Conservation (phyloP, 2,329 filamentous ascomycete genomes). For the Penicillium sclerotiorum region DNA sequence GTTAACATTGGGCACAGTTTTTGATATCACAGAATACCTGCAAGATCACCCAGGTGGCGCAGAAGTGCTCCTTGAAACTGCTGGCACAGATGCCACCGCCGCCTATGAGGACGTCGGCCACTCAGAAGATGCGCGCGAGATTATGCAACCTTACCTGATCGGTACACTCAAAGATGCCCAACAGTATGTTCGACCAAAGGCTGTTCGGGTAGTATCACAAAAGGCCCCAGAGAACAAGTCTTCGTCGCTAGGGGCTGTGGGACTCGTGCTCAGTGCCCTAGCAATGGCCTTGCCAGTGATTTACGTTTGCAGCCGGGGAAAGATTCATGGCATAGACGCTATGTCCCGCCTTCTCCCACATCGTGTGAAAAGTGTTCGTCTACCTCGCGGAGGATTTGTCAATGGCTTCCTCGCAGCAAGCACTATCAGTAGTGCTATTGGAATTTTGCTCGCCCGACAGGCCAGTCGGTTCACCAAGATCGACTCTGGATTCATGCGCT, state of each 20-base stretch:
- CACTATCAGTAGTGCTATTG: slow-evolving; percentile 17
- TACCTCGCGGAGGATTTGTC: too few relatives aligned
- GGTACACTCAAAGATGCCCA: slow-evolving; percentile 28
- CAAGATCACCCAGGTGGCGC: slow-evolving; percentile 59
- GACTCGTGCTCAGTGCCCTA: too few relatives aligned
- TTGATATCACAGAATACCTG: slow-evolving; percentile 61
- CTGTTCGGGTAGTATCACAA: slow-evolving; percentile 26
- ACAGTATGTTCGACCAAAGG: slow-evolving; percentile 17
- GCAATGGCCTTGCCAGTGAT: too few relatives aligned
- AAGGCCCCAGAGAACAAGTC: slow-evolving; percentile 11
- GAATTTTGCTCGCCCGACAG: slow-evolving; percentile 15
- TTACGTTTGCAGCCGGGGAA: too few relatives aligned
- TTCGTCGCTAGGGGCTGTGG: slow-evolving; percentile 11
- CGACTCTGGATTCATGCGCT: slow-evolving; percentile 30
- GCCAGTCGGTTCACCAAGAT: too few relatives aligned
- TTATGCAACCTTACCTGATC: slow-evolving; percentile 38
- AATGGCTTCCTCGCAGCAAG: slow-evolving; percentile 26
- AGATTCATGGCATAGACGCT: too few relatives aligned
- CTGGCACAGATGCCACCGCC: slow-evolving; percentile 46
- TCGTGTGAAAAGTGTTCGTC: too few relatives aligned
- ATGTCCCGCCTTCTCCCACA: too few relatives aligned
- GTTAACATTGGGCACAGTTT: slow-evolving; percentile 47
- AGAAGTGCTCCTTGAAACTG: slow-evolving; percentile 45
- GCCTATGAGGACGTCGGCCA: slow-evolving; percentile 50
- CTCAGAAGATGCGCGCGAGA: slow-evolving; percentile 49